A percentile compares a stretch with the other conserved stretches of the same genome.
Evolutionary conservation across 805 yeast genomes (phyloP).

Genomic region (Candida boleticola): DNA sequence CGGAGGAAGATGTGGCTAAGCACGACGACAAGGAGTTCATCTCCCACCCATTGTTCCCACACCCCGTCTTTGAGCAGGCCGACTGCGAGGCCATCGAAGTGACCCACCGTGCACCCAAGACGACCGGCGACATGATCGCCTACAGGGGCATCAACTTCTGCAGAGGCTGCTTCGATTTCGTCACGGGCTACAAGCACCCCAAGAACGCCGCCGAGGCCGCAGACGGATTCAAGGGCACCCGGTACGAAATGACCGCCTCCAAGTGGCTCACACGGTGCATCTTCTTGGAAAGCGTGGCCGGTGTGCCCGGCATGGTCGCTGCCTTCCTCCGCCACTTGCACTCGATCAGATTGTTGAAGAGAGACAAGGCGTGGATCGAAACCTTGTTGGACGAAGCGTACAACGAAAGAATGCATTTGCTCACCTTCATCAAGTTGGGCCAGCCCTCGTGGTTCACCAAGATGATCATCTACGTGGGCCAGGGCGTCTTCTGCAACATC

Average conservation of each 20-base stretch:
- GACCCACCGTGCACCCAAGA: conserved; percentile 51
- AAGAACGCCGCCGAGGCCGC: conserved; percentile 25
- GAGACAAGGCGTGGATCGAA: conserved; percentile 76
- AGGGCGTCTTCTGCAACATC: conserved; percentile 66
- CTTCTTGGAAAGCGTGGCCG: conserved; percentile 70
- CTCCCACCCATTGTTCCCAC: conserved; percentile 40
- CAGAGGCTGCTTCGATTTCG: conserved; percentile 54
- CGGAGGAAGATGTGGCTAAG: conserved; percentile 18
- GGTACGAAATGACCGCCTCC: conserved; percentile 54
- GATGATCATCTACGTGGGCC: conserved; percentile 55
- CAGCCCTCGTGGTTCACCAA: conserved; percentile 60
- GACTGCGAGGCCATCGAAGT: conserved; percentile 39
- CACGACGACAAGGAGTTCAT: conserved; percentile 34
- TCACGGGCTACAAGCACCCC: conserved; percentile 66
- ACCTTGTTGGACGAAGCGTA: conserved; percentile 73
- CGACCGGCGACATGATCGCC: conserved; percentile 53
- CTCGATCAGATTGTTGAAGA: conserved; percentile 54
- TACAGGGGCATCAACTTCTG: conserved; percentile 42
- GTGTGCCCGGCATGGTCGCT: conserved; percentile 80
- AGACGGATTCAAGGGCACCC: conserved; percentile 32
- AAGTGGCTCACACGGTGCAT: conserved; percentile 65
- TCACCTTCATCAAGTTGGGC: conserved; percentile 65
- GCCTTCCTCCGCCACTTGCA: conserved; percentile 69
- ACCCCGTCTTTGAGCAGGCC: conserved; percentile 27
- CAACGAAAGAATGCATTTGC: conserved; percentile 74